Evolutionary conservation across 495 filamentous ascomycete genomes (phyloP), one percentile per base, ranked within the genome.

Genomic region (Pyrenopolyporus hunteri): DNA sequence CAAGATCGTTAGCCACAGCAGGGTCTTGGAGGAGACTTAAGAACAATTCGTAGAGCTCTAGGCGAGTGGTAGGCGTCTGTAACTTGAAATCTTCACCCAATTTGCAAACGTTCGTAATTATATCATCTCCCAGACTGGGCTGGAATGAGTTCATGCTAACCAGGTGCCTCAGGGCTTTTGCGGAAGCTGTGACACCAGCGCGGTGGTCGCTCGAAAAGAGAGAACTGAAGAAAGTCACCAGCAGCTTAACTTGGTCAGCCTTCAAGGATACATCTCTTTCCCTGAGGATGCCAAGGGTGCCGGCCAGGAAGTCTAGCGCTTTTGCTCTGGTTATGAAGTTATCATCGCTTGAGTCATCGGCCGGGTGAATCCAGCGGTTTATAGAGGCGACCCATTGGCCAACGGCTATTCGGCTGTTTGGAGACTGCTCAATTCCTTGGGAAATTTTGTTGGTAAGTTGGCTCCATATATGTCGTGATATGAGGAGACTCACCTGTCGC

Each of bases 201-300:
- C 78, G 79, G 65, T 80, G 79, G 48, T 82, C 79, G 52, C 74
- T 76, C 0, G 75, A 77, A 47, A 82, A 80, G 63, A 82, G 77
- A 22, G 77, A 70, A 28, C 75, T 73, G 36, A 82, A 82, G 72
- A 81, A 81, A 40, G 69, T 73, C 6, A 78, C 71, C 13, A 81
- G 67, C 4, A 74, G 64, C 16, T 70, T 63, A 9, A 80, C 70
- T 70, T 79, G 78, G 16, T 80, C 78, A 17, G 72, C 39, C 22
- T 70, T 78, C 16, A 80, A 49, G 4, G 68, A 45, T 33, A 63
- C 49, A 3, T 63, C 32, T 17, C 37, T 70, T n/a, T 70, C 56
- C 7, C 71, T 70, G n/a, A 81, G 70, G 2, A 68, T 61, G n/a
- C 74, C 68, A 0, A 81, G 67, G 1, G 79, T 80, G 29, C 66